phyloP scores from a whole-genome alignment of 441 rosid species.

The Syzygium syzygioides region DNA sequence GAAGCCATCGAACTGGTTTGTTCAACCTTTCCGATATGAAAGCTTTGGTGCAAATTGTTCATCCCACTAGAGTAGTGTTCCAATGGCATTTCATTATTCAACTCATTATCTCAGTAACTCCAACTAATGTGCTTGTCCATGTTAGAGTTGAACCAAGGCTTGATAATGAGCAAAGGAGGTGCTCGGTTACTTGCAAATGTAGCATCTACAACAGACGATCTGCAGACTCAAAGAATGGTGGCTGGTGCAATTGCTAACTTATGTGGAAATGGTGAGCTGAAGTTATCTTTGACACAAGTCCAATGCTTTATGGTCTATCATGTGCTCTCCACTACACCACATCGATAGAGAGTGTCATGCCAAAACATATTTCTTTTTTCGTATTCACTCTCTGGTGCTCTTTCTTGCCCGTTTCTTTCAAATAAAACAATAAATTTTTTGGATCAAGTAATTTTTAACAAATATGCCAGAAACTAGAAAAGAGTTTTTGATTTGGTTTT shows the following conservation, averaged over 20 bases:
- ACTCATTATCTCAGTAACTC: neutral
- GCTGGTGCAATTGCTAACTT: conserved; percentile 91
- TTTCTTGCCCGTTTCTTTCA: neutral
- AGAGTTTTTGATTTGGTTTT: neutral
- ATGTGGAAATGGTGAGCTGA: conserved; percentile 79
- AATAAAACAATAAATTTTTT: neutral
- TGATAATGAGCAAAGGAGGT: conserved; percentile 87
- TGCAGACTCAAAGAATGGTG: conserved; percentile 88
- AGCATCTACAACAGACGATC: conserved; percentile 71
- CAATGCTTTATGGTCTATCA: neutral
- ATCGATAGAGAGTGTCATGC: neutral
- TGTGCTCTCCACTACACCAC: neutral
- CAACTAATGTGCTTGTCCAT: neutral
- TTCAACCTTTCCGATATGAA: neutral
- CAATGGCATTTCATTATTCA: neutral
- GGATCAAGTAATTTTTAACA: neutral
- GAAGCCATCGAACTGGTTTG: neutral
- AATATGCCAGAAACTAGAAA: neutral
- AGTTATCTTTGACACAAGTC: neutral
- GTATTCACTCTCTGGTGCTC: neutral
- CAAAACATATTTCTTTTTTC: neutral
- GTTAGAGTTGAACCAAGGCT: conserved; percentile 74
- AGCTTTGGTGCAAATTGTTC: neutral
- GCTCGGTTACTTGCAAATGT: conserved; percentile 66
- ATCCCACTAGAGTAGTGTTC: neutral